phyloP scores from a whole-genome alignment of 768 basidiomycete genomes.

The Mycena rosella region DNA sequence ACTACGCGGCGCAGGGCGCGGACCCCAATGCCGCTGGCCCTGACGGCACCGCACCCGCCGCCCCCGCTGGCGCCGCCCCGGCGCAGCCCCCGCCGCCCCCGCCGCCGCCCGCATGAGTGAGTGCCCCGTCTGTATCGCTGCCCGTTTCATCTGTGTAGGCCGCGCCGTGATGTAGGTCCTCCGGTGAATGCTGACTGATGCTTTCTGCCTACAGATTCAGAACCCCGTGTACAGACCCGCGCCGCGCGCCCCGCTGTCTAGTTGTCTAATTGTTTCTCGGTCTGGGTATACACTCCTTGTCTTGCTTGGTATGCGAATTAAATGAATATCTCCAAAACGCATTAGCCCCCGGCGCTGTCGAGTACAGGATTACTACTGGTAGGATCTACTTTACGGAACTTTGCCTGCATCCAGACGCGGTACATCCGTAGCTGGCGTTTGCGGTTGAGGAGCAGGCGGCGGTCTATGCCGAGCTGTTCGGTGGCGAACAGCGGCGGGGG shows the following conservation, averaged over 20 bases:
- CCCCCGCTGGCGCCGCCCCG: conserved; percentile 7
- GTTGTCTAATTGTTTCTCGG: conserved; percentile 4
- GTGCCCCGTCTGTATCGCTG: conserved; percentile 18
- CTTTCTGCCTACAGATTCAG: conserved; percentile 2
- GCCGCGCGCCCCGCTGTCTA: background rate
- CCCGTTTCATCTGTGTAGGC: conserved; percentile 32
- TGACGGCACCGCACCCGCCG: background rate
- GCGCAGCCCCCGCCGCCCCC: conserved; percentile 32
- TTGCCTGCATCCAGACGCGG: conserved; percentile 94
- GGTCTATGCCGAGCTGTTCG: conserved; percentile 91
- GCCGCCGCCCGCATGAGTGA: conserved; percentile 34
- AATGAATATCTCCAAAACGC: background rate
- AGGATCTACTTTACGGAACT: conserved; percentile 75
- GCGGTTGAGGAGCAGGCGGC: conserved; percentile 91
- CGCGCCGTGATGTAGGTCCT: conserved; percentile 26
- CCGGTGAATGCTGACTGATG: conserved; percentile 20
- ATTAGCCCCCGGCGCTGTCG: background rate
- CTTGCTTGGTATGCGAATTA: conserved; percentile 1
- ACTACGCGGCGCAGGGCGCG: conserved; percentile 66
- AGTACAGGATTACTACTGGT: too few relatives aligned
- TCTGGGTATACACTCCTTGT: background rate
- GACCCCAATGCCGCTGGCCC: background rate
- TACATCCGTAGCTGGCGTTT: conserved; percentile 98
- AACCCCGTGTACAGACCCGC: background rate
- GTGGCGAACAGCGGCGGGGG: conserved; percentile 78